Base-by-base conservation (phyloP, 768 basidiomycete genomes). In the Leucosporidium creatinivorum region DNA sequence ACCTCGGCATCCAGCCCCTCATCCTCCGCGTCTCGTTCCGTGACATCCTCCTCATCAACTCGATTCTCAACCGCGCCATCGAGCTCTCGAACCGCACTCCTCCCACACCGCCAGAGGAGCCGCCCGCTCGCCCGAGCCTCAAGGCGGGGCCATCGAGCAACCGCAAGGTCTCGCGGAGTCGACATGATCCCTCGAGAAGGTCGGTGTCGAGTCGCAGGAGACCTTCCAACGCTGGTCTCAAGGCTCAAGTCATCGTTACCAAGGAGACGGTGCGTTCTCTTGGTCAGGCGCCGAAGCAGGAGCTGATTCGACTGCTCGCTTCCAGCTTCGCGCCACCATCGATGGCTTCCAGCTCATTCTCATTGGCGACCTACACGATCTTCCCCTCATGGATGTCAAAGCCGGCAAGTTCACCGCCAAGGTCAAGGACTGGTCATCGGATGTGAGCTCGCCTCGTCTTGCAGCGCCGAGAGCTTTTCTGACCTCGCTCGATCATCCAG, bases 11-110 rank as follows among this genome's bases (percentile, higher is more conserved):
- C 30, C 87, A 89, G 68, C 88, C 93, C 2, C 83, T 99, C 72
- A 84, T 97, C 62, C 87, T 99, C 77, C 85, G 96, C 30, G 91
- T 91, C n/a, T 97, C 94, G 0, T 92, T 93, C 75, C 85, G 91
- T 25, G 96, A 99, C 76, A 90, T 98, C 77, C 85, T 85, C 71
- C 83, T 98, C 70, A 97, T 98, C 71, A 86, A 83, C 56, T 80
- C 85, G 5, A 93, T 94, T 69, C 83, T 89, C 73, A 91, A 91
- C 77, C 91, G 87, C 69, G 96, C 92, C 0, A 79, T 90, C 47
- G 87, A 88, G 65, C 81, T 92, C n/a, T 92, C 89, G 70, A 74
- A 75, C 9, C 67, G 71, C 55, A 49, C 63, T 54, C 55, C 64
- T 28, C 7, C 49, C 12, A 23, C 18, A 2, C 18, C 51, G 3